phyloP scores from a whole-genome alignment of 371 early-diverging fungal genomes.

The Saksenaea vasiformis region DNA sequence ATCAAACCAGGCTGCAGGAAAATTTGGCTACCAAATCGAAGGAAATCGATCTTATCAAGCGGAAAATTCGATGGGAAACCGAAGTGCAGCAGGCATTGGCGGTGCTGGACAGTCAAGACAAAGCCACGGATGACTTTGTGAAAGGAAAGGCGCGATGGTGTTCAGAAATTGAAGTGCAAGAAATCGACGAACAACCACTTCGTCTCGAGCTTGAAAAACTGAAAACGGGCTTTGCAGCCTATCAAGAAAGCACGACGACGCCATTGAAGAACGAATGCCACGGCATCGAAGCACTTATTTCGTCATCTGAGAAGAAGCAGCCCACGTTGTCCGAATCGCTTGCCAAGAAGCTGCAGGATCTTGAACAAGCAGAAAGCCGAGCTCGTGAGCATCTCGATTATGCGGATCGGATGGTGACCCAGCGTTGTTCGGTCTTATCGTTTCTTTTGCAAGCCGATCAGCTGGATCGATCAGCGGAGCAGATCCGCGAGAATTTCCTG shows the following conservation, averaged over 20 bases:
- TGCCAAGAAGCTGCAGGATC: constrained; percentile 23
- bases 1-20: constrained; percentile 30
- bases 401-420: constrained; percentile 24
- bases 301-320: constrained; percentile 7
- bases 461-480: constrained; percentile 33
- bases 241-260: neutral
- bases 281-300: constrained; percentile 9
- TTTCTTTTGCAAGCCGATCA: constrained; percentile 21
- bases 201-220: constrained; percentile 14
- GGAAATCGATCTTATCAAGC: constrained; percentile 33
- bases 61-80: constrained; percentile 27
- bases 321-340: constrained; percentile 30
- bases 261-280: constrained; percentile 11
- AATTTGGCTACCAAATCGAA: constrained; percentile 21
- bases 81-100: constrained; percentile 21
- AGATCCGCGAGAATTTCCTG: constrained; percentile 31
- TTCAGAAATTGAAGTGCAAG: constrained; percentile 8
- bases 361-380: constrained; percentile 17
- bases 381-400: constrained; percentile 15
- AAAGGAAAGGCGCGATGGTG: constrained; percentile 44
- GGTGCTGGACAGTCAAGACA: constrained; percentile 16
- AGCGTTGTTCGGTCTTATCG: constrained; percentile 20
- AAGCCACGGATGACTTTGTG: constrained; percentile 26
- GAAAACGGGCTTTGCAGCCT: constrained; percentile 2
- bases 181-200: constrained; percentile 23